Evolutionary conservation across 2,329 filamentous ascomycete genomes (phyloP).

Genomic region (Botrytis fragariae): DNA sequence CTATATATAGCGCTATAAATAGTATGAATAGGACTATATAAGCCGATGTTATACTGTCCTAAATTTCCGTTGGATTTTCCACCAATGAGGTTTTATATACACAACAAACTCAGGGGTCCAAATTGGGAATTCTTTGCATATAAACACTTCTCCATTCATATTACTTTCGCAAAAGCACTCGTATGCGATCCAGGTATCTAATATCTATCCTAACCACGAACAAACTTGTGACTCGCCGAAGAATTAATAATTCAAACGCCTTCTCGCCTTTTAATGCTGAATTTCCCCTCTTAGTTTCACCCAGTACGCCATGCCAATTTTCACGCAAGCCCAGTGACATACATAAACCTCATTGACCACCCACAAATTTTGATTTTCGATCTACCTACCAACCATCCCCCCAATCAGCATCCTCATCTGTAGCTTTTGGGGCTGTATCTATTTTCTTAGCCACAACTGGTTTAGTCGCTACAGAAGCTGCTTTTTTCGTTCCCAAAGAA

Average conservation of each 20-base stretch:
- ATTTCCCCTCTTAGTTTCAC: background rate
- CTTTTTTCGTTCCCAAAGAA: conserved; percentile 37
- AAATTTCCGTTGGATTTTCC: background rate
- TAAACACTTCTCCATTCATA: background rate
- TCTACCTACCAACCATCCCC: conserved; percentile 58
- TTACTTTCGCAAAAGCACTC: background rate
- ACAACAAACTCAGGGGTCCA: background rate
- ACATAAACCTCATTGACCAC: background rate
- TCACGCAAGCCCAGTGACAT: background rate
- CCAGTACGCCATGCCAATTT: conserved; percentile 12
- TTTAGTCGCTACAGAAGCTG: conserved; percentile 27
- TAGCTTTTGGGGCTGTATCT: conserved; percentile 62
- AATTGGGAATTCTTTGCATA: background rate
- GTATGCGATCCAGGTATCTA: background rate
- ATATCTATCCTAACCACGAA: conserved; percentile 3
- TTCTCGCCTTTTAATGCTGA: conserved; percentile 8
- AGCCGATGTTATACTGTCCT: background rate
- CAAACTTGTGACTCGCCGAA: too few relatives aligned
- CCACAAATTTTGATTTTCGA: background rate
- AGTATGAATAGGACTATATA: background rate
- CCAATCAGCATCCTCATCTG: conserved; percentile 59
- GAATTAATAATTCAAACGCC: background rate
- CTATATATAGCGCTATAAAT: background rate
- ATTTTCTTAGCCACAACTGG: conserved; percentile 58
- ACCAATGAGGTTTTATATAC: background rate